Evolutionary conservation across 164 flowering plant species (phyloP).

Genomic region (Vitis rupestris): DNA sequence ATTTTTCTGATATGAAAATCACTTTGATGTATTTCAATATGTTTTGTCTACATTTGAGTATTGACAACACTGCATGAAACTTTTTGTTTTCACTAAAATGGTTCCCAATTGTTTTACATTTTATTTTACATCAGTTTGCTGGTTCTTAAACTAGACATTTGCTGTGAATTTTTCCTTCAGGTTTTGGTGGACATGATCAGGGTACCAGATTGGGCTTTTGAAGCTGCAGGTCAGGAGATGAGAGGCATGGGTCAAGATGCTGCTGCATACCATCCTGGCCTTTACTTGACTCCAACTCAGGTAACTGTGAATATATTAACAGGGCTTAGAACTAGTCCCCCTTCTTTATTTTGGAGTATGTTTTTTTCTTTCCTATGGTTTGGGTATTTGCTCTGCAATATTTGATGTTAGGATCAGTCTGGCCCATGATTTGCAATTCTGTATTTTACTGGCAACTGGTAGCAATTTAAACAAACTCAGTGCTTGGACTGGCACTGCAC

Average conservation of each 20-base stretch:
- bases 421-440: too few relatives aligned
- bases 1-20: too few relatives aligned
- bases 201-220: slow-evolving; percentile 98
- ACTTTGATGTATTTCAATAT: too few relatives aligned
- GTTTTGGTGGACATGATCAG: slow-evolving; percentile 91
- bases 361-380: not conserved
- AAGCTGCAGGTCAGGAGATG: slow-evolving; percentile 97
- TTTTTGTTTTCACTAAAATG: too few relatives aligned
- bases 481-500: too few relatives aligned
- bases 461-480: too few relatives aligned
- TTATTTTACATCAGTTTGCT: not conserved
- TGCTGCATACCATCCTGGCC: slow-evolving; percentile 85
- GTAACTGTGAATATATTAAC: slow-evolving; percentile 27
- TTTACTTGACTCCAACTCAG: slow-evolving; percentile 89
- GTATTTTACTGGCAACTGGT: too few relatives aligned
- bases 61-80: too few relatives aligned
- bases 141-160: not conserved
- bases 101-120: not conserved
- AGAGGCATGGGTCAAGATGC: slow-evolving; percentile 97
- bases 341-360: not conserved
- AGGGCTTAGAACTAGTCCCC: not conserved
- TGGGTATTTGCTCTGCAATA: not conserved
- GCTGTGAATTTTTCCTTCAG: slow-evolving; percentile 27
- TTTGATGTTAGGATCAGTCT: not conserved
- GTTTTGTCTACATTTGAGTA: too few relatives aligned